phyloP scores from a whole-genome alignment of 1,284 basidiomycete species.

The Ustilago esculenta region DNA sequence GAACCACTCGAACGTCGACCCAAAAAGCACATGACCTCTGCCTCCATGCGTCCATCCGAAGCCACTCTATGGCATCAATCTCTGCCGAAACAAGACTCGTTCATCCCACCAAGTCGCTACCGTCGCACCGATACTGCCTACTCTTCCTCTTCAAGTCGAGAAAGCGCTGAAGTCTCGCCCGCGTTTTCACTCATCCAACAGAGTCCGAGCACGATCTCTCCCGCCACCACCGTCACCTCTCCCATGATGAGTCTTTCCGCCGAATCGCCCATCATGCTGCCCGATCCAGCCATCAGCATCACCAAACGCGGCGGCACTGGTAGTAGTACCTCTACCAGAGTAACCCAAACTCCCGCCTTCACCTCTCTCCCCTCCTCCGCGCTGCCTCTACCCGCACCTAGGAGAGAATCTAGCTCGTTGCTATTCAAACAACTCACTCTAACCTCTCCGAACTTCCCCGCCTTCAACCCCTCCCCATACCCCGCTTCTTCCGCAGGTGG shows the following conservation, averaged over 20 bases:
- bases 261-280: slow-evolving; percentile 50
- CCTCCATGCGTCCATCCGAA: background rate
- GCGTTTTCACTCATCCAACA: slow-evolving; percentile 23
- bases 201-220: slow-evolving; percentile 19
- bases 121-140: slow-evolving; percentile 12
- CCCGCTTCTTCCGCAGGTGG: background rate
- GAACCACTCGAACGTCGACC: slow-evolving; percentile 30
- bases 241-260: slow-evolving; percentile 55
- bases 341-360: slow-evolving; percentile 17
- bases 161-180: slow-evolving; percentile 27
- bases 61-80: too few relatives aligned
- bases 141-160: slow-evolving; percentile 29
- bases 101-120: slow-evolving; percentile 2
- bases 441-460: slow-evolving; percentile 33
- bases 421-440: slow-evolving; percentile 43
- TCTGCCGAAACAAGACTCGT: slow-evolving; percentile 3
- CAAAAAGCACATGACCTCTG: slow-evolving; percentile 31
- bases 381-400: slow-evolving; percentile 11
- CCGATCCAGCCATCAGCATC: slow-evolving; percentile 23
- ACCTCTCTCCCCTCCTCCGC: slow-evolving; percentile 25
- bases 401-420: slow-evolving; percentile 37
- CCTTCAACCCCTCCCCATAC: slow-evolving; percentile 9
- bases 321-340: slow-evolving; percentile 3
- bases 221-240: slow-evolving; percentile 41
- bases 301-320: slow-evolving; percentile 8